These are phyloP conservation scores for Dalechampia spathulata DNA, from an alignment of 441 rosid species.

Conservation along the genomic window DNA sequence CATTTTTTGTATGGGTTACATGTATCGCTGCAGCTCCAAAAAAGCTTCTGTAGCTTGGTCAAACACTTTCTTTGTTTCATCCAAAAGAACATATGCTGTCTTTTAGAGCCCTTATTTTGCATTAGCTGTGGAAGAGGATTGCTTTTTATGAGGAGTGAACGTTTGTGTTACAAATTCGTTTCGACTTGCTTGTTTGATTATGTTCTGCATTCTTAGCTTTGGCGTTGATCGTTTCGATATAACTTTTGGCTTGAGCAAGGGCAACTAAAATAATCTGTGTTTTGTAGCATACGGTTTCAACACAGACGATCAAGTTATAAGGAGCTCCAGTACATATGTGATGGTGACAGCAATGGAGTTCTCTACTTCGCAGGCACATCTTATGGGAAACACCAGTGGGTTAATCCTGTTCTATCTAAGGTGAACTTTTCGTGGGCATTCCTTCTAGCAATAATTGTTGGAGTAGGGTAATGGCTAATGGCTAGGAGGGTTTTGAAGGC, in stretches of 20 bases:
- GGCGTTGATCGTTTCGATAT: not conserved
- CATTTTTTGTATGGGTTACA: no score
- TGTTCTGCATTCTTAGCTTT: not conserved
- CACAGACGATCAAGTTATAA: conserved; percentile 86
- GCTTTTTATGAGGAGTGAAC: not conserved
- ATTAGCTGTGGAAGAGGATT: not conserved
- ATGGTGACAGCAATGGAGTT: conserved; percentile 97
- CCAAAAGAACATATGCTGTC: not conserved
- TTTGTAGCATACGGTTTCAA: conserved; percentile 50
- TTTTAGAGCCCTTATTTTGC: not conserved
- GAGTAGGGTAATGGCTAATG: no score
- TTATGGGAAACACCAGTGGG: conserved; percentile 93
- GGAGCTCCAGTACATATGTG: conserved; percentile 95
- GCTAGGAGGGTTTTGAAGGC: no score
- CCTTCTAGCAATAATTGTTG: no score
- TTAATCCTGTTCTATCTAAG: conserved; percentile 91
- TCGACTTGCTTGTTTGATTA: not conserved
- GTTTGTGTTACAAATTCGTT: not conserved
- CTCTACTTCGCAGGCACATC: conserved; percentile 85
- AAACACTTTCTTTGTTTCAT: not conserved
- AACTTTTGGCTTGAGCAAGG: not conserved
- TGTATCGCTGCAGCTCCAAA: not conserved
- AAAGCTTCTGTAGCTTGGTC: not conserved
- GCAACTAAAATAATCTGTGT: conserved; percentile 7
- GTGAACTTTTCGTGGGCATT: conserved; percentile 40